Evolutionary conservation across 1,139 yeast species (phyloP).

Genomic region (Candida sp.): DNA sequence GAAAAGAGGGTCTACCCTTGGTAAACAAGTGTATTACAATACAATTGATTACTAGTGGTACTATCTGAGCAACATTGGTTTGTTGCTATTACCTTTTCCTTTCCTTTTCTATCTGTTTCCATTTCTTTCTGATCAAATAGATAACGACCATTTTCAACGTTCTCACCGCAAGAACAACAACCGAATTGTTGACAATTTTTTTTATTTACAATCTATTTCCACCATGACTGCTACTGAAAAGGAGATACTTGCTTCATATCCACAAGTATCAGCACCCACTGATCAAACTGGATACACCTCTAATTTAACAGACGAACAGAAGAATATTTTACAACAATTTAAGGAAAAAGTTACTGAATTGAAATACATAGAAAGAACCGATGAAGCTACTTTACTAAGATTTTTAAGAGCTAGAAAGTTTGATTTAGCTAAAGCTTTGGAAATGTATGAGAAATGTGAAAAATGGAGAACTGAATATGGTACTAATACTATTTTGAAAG

Average conservation of each 20-base stretch:
- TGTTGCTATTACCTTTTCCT: too few species aligned
- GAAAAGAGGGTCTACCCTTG: neutral
- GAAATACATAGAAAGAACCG: conserved; percentile 74
- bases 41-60: too few species aligned
- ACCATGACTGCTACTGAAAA: conserved; percentile 15
- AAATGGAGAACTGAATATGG: conserved; percentile 89
- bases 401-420: conserved; percentile 96
- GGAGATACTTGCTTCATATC: conserved; percentile 51
- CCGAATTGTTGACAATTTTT: neutral
- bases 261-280: conserved; percentile 63
- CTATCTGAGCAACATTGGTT: too few species aligned
- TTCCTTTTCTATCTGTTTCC: too few species aligned
- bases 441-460: conserved; percentile 86
- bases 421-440: conserved; percentile 72
- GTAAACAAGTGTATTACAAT: too few species aligned
- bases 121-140: neutral
- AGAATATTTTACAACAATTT: conserved; percentile 53
- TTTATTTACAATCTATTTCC: neutral
- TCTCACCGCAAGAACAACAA: neutral
- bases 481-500: conserved; percentile 78
- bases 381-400: conserved; percentile 85
- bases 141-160: neutral
- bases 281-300: conserved; percentile 79
- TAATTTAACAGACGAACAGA: conserved; percentile 68
- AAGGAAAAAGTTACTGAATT: conserved; percentile 54